Evolutionary conservation across 2,329 filamentous ascomycete species (phyloP).

Genomic region (Acrocalymma vagum): DNA sequence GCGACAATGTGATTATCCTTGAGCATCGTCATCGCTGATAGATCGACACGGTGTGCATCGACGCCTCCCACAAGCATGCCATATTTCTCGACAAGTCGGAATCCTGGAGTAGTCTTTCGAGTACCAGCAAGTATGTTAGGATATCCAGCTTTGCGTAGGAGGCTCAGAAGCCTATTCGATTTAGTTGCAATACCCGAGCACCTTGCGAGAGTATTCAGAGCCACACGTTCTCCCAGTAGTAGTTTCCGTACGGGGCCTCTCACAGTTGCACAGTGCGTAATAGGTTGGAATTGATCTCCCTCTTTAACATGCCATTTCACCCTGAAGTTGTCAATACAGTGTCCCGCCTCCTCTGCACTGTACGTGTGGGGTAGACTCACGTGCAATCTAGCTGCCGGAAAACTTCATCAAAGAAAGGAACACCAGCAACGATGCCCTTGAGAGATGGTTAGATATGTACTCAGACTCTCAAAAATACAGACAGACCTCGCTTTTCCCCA

Average conservation of each 20-base stretch:
- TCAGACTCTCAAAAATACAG: too few relatives aligned
- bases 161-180: conserved; percentile 57
- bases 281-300: conserved; percentile 70
- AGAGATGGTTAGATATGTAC: too few relatives aligned
- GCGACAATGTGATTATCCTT: conserved; percentile 99
- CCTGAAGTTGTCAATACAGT: conserved; percentile 39
- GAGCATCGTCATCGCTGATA: conserved; percentile 93
- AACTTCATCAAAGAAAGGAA: conserved; percentile 95
- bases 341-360: too few relatives aligned
- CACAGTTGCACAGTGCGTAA: conserved; percentile 78
- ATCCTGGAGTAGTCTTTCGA: conserved; percentile 95
- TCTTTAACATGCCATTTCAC: conserved; percentile 88
- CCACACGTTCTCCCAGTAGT: conserved; percentile 91
- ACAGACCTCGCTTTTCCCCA: conserved; percentile 65
- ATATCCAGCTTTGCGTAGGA: conserved; percentile 73
- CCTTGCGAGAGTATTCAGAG: conserved; percentile 86
- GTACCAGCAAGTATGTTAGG: conserved; percentile 88
- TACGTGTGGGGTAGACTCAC: conserved; percentile 48
- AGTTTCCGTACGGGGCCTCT: conserved; percentile 82
- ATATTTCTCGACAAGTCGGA: conserved; percentile 96
- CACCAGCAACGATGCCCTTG: conserved; percentile 83
- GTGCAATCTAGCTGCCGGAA: conserved; percentile 88
- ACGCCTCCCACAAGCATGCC: conserved; percentile 95
- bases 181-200: conserved; percentile 90
- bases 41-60: conserved; percentile 89